Evolutionary conservation across 2,329 filamentous ascomycete genomes (phyloP), one percentile per base, ranked within the genome.

Genomic region (Cyphellophora europaea): DNA sequence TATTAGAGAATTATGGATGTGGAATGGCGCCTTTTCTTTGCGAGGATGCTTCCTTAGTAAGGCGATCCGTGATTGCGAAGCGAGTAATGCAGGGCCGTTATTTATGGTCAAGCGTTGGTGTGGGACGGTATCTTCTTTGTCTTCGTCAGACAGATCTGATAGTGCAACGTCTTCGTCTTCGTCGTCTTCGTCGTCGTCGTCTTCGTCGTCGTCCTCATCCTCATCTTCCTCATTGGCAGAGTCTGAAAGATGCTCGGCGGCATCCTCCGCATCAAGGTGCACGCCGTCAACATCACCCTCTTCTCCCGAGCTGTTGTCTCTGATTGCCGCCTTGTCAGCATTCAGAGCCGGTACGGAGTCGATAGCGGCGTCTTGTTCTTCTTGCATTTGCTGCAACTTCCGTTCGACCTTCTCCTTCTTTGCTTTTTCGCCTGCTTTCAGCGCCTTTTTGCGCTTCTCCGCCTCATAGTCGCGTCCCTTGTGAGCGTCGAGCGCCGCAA

Each of bases 61-160:
- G 19, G 74, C 67, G 47, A 66, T 61, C 43, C 88, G 85, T 53
- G 82, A 82, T 43, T 93, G 72, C 10, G 86, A 78, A 48, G 83
- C 71, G 47, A 77, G 74, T 33, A 98, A 82, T 19, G 89, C 91
- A 47, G 83, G 70, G 35, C 83, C 88, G 67, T 98, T 98, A 73
- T 98, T 95, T 66, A 96, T 96, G 35, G 88, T 95, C 47, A 95
- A 79, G 51, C 87, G 83, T 57, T 91, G 86, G 63, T 93, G 83
- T 11, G 87, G 85, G 42, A 93, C 77, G 27, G 94, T 74, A 54
- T 94, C 88, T 61, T 84, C 84, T 51, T 77, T 81, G 51, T 93
- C 87, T 44, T 84, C 82, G 13, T 83, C 85, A 35, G 82, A 71
- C 27, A 81, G 78, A 51, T 95, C 88, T 19, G 86, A 93, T 45